A percentile compares a stretch with the other conserved stretches of the same genome.
Conservation (phyloP, 768 basidiomycete genomes). For the Calocybe indica region DNA sequence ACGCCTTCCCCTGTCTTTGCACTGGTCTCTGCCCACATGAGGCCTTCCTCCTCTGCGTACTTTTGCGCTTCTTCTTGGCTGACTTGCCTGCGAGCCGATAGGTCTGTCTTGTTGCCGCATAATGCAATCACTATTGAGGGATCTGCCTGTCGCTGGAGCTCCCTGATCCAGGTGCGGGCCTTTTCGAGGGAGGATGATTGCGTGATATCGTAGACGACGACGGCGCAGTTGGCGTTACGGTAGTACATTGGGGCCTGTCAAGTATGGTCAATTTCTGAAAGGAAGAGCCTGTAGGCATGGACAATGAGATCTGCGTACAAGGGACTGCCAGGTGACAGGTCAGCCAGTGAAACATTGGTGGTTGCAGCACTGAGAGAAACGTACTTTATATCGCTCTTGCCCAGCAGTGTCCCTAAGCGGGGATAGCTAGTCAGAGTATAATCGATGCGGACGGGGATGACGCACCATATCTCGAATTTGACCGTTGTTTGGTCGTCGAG, state of each 20-base stretch:
- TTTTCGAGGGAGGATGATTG: conserved; percentile 88
- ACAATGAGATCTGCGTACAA: conserved; percentile 6
- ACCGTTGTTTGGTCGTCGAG: conserved; percentile 86
- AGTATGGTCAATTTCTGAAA: conserved; percentile 4
- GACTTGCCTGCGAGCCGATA: conserved; percentile 80
- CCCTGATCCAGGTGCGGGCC: conserved; percentile 93
- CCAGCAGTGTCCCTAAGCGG: conserved; percentile 84
- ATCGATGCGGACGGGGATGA: conserved; percentile 2
- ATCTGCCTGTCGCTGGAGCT: conserved; percentile 96
- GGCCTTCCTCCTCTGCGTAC: conserved; percentile 86
- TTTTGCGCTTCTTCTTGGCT: conserved; percentile 86
- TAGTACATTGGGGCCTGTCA: conserved; percentile 92
- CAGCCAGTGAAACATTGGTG: too few species aligned
- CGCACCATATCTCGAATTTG: conserved; percentile 97
- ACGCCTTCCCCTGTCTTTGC: conserved; percentile 89
- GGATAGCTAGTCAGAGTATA: conserved; percentile 5
- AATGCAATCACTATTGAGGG: conserved; percentile 95
- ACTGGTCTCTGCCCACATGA: conserved; percentile 91
- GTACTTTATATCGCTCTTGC: conserved; percentile 89
- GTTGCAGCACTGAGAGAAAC: conserved; percentile 14
- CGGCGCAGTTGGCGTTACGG: conserved; percentile 89
- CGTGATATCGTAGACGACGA: conserved; percentile 96
- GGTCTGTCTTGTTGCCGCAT: conserved; percentile 93
- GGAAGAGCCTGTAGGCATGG: conserved; percentile 13
- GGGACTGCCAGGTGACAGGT: conserved; percentile 5